Evolutionary conservation across 331 rosid genomes (phyloP).

Genomic region (Quercus phellos): DNA sequence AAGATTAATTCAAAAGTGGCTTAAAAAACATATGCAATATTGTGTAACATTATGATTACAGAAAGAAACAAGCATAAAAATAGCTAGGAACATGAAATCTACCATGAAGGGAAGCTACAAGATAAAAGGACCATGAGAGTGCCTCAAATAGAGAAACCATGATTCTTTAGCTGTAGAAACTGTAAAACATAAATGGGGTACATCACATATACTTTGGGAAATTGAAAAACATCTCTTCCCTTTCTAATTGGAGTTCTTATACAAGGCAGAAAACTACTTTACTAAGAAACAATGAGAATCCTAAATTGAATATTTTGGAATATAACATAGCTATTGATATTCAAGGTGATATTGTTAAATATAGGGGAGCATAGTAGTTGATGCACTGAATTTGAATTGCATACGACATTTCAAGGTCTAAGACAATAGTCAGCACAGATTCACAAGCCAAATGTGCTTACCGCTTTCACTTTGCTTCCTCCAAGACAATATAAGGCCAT

Average conservation of each 20-base stretch:
- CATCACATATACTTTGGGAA: neutral
- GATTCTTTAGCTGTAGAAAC: neutral
- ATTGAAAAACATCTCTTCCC: neutral
- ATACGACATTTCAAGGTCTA: neutral
- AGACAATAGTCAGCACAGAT: neutral
- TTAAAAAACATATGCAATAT: too few relatives aligned
- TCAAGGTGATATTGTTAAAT: neutral
- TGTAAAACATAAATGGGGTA: neutral
- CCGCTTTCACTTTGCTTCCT: constrained; percentile 98
- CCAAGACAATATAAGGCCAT: constrained; percentile 78
- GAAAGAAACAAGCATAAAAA: neutral
- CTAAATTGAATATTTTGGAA: neutral
- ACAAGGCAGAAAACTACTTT: neutral
- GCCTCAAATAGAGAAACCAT: neutral
- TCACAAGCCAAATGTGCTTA: constrained; percentile 34
- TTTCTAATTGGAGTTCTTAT: neutral
- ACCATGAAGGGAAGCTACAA: neutral
- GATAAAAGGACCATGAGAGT: neutral
- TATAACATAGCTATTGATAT: too few relatives aligned
- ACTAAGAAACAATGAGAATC: neutral
- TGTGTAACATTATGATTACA: too few relatives aligned
- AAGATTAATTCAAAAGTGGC: neutral
- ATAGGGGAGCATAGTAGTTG: neutral
- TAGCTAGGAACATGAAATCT: neutral
- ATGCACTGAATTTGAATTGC: neutral